These are phyloP conservation scores for Ustulina deusta DNA, from an alignment of 2,329 filamentous ascomycete genomes.

Conservation along the genomic window DNA sequence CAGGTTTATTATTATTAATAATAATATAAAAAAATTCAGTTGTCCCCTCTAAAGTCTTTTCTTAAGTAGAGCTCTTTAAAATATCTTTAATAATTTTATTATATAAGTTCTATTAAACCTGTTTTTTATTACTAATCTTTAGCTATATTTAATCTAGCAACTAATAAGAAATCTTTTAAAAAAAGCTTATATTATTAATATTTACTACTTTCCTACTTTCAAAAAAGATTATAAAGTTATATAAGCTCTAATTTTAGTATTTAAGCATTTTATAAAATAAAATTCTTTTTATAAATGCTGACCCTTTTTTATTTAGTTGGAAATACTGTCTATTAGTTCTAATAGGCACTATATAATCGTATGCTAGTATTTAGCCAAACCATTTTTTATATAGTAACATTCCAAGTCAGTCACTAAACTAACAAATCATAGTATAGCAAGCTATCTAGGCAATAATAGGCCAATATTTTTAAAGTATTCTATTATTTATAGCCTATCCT, in stretches of 20 bases:
- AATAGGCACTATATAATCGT: not conserved
- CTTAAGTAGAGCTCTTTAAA: too few relatives aligned
- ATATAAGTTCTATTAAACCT: not conserved
- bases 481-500: not conserved
- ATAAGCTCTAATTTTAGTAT: not conserved
- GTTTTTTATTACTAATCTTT: not conserved
- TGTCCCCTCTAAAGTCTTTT: too few relatives aligned
- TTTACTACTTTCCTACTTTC: not conserved
- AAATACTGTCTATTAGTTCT: not conserved
- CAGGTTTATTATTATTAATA: too few relatives aligned
- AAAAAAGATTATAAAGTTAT: too few relatives aligned
- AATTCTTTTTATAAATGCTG: too few relatives aligned
- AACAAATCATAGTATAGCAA: not conserved
- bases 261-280: not conserved
- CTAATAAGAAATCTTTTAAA: not conserved
- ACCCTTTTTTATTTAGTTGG: not conserved
- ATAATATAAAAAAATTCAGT: too few relatives aligned
- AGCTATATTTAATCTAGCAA: not conserved
- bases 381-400: conserved; percentile 2
- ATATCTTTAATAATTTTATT: too few relatives aligned
- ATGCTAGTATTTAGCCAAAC: not conserved
- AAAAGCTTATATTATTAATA: not conserved
- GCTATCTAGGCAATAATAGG: not conserved
- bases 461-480: too few relatives aligned
- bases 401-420: too few relatives aligned